Evolutionary conservation across 352 stramenopile genomes (phyloP), one percentile per base, ranked within the genome.

Genomic region (Phytophthora brassicae): DNA sequence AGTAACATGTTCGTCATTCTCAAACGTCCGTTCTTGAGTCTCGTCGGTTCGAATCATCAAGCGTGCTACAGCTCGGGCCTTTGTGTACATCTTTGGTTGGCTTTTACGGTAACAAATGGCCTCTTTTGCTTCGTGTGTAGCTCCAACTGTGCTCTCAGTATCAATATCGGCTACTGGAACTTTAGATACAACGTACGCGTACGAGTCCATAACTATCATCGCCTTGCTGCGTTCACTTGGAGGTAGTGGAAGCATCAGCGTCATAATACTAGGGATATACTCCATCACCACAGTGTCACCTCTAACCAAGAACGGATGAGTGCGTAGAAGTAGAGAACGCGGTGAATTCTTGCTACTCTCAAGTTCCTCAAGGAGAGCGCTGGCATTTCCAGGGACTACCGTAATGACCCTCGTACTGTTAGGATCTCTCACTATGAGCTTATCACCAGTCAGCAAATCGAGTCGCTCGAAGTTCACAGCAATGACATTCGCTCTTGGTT

Each of bases 61-160:
- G 1, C 83, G 68, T 6, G 75, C 78, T 12, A 89, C 77, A 3
- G 74, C 60, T 36, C 74, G 67, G 1, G 80, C 70, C 35, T 76
- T 79, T 22, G 50, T 59, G 56, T 92, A 92, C 75, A 87, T 86
- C 49, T 72, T 43, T 3, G 80, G 75, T 11, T 75, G 50, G 6
- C 23, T 74, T 22, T 77, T 73, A 47, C 77, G 81, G 61, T 77
- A 89, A 58, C 83, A 92, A 8, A 84, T 43, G 6, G 80, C 72
- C 47, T 83, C 68, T 64, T 79, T 80, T 39, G 83, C 73, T 55
- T 89, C 80, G 35, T 80, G 76, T 2, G 20, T 73, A 28, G 20
- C 41, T 12, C 79, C 77, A 17, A 89, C 52, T 0, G 64, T 79
- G 56, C 75, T 89, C 63, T 89, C 80, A 0, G 56, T 55, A 38